Base-by-base conservation (phyloP, 2,329 filamentous ascomycete species). In the Alternaria triticimaculans region DNA sequence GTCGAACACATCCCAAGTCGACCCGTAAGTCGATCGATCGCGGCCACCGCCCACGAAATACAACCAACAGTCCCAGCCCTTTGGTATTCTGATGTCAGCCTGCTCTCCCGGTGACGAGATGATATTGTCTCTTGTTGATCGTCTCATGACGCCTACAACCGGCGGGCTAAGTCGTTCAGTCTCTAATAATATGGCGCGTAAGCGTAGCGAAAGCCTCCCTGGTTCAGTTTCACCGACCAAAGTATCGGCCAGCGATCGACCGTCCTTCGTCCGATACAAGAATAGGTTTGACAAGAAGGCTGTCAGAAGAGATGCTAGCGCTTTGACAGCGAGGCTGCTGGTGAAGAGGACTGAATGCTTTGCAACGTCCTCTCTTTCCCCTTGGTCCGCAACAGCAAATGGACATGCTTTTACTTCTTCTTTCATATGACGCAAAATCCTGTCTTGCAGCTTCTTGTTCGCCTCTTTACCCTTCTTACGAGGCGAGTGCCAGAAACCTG, bases 401-500 rank as follows among this genome's bases (percentile, higher is more conserved):
- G 49, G 49, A 30, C 49, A 53, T 9, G 28, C 26, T 18, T 18
- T 41, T 5, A 18, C 9, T 6, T 41, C 37, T 18, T 41, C 37
- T 12, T 48, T 21, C 12, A n/a, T 12, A 10, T 53, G 49, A 30
- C 18, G 26, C 26, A 20, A 4, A 2, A 37, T 53, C 3, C 20
- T 30, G 7, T 15, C 49, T 37, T 53, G 49, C 6, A 53, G 49
- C 28, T 33, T 53, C 25, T 15, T 53, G 26, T 53, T 53, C 28
- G 49, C 49, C 49, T 53, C 49, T 8, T 53, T 53, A 11, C 49
- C 49, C 49, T 53, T 53, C 14, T 53, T 53, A 4, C 49, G 49
- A 53, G 49, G 49, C n/a, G 49, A 53, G 20, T 53, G 49, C 49
- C 49, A 53, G 12, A 53, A 53, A 18, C 49, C 49, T 23, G 49